These are phyloP conservation scores for Eurotiales sp. DNA, from an alignment of 2,329 filamentous ascomycete genomes.

Conservation along the genomic window DNA sequence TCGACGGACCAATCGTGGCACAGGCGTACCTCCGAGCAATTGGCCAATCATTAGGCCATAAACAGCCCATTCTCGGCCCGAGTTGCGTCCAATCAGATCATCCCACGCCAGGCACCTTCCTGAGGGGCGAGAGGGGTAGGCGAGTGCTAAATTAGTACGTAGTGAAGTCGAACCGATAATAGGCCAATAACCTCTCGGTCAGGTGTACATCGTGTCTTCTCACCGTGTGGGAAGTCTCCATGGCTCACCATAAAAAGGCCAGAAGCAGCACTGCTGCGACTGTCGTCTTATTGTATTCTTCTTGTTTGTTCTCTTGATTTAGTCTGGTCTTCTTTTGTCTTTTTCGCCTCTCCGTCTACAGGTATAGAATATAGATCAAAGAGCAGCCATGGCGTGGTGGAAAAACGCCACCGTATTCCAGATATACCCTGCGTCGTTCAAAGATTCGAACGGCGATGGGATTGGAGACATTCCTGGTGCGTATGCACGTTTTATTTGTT, in stretches of 20 bases:
- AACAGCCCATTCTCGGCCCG: background rate
- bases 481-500: no score
- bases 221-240: background rate
- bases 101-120: no score
- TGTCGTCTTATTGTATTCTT: background rate
- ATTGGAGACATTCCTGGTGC: conserved; percentile 31
- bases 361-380: conserved; percentile 7
- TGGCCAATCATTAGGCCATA: background rate
- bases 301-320: background rate
- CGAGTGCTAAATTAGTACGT: no score
- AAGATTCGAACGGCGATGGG: conserved; percentile 33
- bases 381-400: conserved; percentile 36
- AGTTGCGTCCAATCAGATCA: background rate
- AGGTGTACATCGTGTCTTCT: background rate
- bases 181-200: background rate
- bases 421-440: conserved; percentile 31
- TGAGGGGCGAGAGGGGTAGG: background rate
- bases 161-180: conserved; percentile 12
- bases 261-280: background rate
- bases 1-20: background rate
- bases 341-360: background rate
- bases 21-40: background rate
- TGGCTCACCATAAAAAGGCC: background rate
- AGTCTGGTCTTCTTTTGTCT: no score
- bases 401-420: conserved; percentile 34